phyloP scores from a whole-genome alignment of 306 rosid species.

The Medicago ruthenica region DNA sequence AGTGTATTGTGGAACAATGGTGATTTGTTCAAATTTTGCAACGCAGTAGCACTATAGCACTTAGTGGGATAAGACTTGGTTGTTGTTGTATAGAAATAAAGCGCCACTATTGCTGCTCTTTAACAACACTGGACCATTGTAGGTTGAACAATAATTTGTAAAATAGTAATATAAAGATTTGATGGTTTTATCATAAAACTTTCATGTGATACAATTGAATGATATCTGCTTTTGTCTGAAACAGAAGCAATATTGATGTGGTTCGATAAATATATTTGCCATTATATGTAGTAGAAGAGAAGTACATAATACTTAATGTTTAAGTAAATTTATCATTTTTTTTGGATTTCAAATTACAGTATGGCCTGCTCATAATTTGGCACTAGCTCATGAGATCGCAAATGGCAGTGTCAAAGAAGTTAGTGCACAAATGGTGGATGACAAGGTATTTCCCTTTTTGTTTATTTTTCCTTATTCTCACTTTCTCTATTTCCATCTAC shows the following conservation, averaged over 20 bases:
- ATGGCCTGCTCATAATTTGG: conserved; percentile 50
- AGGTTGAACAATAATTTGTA: conserved; percentile 9
- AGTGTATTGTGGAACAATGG: not conserved
- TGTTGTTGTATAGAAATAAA: too few relatives aligned
- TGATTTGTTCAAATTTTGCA: not conserved
- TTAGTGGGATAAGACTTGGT: too few relatives aligned
- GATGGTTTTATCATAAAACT: not conserved
- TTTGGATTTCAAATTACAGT: conserved; percentile 50
- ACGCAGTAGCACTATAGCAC: too few relatives aligned
- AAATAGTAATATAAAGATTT: not conserved
- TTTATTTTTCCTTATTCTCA: not conserved
- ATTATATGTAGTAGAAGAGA: conserved; percentile 9
- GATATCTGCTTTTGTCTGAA: conserved; percentile 2
- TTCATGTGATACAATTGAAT: conserved; percentile 13
- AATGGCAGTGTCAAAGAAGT: conserved; percentile 51
- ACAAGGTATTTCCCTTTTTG: conserved; percentile 50
- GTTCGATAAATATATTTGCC: conserved; percentile 16
- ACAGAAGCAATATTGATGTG: not conserved
- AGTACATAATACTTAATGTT: not conserved
- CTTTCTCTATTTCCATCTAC: not conserved
- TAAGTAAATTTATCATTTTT: not conserved
- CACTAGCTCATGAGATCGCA: conserved; percentile 51
- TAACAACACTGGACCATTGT: not conserved
- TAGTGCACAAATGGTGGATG: conserved; percentile 49
- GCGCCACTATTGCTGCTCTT: not conserved